Evolutionary conservation across 257 asterid species (phyloP).

Genomic region (Plantago major): DNA sequence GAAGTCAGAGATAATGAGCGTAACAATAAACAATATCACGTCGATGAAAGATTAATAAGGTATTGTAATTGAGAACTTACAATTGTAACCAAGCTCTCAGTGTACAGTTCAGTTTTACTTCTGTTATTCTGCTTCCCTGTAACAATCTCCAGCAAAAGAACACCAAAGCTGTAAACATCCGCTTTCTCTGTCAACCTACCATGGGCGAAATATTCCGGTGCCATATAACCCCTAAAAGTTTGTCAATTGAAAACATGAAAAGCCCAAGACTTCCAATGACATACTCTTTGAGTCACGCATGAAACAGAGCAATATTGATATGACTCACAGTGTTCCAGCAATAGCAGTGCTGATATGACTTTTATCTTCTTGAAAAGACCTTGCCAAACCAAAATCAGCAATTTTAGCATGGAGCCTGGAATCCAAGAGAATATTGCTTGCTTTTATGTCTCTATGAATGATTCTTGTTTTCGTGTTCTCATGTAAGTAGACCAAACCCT

Average conservation of each 20-base stretch:
- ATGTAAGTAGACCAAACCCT: constrained; percentile 72
- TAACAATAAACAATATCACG: no score
- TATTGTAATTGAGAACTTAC: constrained; percentile 30
- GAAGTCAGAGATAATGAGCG: background rate
- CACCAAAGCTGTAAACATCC: constrained; percentile 74
- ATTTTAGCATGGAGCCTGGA: constrained; percentile 59
- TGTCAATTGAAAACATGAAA: background rate
- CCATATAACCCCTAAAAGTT: constrained; percentile 64
- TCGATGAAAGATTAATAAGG: no score
- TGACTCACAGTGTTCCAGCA: constrained; percentile 76
- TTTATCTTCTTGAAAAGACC: constrained; percentile 67
- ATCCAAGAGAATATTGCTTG: constrained; percentile 70
- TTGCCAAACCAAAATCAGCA: constrained; percentile 81
- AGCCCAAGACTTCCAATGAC: background rate
- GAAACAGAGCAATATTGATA: background rate
- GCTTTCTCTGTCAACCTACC: constrained; percentile 60
- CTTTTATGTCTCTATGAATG: constrained; percentile 73
- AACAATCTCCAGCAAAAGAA: constrained; percentile 60
- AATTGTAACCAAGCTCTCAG: constrained; percentile 47
- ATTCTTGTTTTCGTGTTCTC: constrained; percentile 60
- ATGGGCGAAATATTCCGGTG: constrained; percentile 62
- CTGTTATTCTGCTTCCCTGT: constrained; percentile 57
- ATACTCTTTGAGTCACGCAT: background rate
- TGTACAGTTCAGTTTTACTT: constrained; percentile 49
- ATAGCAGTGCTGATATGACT: constrained; percentile 75